Evolutionary conservation across 2,329 filamentous ascomycete species (phyloP).

Genomic region (Bisporella sp.): DNA sequence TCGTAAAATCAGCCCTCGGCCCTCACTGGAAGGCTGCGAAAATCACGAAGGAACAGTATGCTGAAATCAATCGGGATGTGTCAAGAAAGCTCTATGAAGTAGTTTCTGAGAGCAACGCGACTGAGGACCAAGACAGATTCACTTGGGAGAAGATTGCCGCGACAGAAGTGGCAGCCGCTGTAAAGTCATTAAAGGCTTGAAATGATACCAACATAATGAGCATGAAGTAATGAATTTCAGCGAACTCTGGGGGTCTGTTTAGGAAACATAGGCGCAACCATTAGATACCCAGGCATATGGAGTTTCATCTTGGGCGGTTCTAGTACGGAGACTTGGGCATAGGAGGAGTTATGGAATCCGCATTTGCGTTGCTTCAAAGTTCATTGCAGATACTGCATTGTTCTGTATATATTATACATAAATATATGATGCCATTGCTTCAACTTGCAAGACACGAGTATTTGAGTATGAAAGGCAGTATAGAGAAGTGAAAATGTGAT

Average conservation of each 20-base stretch:
- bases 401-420: not conserved
- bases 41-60: conserved; percentile 84
- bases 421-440: too few relatives aligned
- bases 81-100: conserved; percentile 82
- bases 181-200: conserved; percentile 50
- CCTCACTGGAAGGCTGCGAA: conserved; percentile 70
- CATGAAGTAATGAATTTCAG: too few relatives aligned
- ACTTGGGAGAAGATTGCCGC: conserved; percentile 71
- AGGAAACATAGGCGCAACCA: too few relatives aligned
- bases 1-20: conserved; percentile 77
- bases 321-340: too few relatives aligned
- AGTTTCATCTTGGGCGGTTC: too few relatives aligned
- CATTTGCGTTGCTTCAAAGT: not conserved
- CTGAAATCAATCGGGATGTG: conserved; percentile 82
- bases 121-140: conserved; percentile 60
- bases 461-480: too few relatives aligned
- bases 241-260: too few relatives aligned
- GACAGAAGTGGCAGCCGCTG: conserved; percentile 70
- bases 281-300: too few relatives aligned
- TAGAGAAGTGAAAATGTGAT: too few relatives aligned
- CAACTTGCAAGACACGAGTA: too few relatives aligned
- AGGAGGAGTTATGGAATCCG: too few relatives aligned
- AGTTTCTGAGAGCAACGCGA: conserved; percentile 30
- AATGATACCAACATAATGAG: not conserved
- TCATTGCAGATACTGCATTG: conserved; percentile 2